Evolutionary conservation across 2,329 filamentous ascomycete species (phyloP).

Genomic region (Fusarium praegraminearum): DNA sequence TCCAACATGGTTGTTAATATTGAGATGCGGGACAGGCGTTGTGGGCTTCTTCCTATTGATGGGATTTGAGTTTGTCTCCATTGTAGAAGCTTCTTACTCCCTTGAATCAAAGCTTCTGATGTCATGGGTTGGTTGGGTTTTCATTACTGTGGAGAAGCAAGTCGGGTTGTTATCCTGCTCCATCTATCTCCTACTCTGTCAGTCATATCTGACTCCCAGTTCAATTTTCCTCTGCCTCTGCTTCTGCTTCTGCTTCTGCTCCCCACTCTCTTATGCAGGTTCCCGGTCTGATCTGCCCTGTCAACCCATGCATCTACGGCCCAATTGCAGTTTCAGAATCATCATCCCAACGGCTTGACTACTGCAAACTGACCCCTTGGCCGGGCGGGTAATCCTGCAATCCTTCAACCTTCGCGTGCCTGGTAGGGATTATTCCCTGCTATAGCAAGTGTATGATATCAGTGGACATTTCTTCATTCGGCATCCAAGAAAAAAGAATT

Average conservation of each 20-base stretch:
- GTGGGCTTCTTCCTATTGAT: not conserved
- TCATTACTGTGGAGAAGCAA: constrained; percentile 23
- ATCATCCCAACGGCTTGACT: constrained; percentile 22
- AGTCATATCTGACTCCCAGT: not conserved
- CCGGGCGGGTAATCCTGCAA: constrained; percentile 20
- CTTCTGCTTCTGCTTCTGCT: not conserved
- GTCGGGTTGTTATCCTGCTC: not conserved
- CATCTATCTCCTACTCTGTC: not conserved
- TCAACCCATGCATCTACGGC: constrained; percentile 20
- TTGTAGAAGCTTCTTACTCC: not conserved
- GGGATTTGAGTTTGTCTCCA: not conserved
- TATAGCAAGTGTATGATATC: constrained; percentile 20
- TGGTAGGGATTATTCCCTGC: constrained; percentile 15
- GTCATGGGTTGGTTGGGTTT: not conserved
- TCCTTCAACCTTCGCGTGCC: not conserved
- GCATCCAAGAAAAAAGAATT: constrained; percentile 4
- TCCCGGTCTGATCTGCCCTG: constrained; percentile 33
- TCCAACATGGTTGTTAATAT: not conserved
- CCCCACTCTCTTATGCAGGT: constrained; percentile 30
- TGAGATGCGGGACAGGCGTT: not conserved
- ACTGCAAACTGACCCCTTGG: constrained; percentile 16
- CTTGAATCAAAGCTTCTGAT: not conserved
- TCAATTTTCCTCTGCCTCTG: not conserved
- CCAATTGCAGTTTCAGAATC: constrained; percentile 36
- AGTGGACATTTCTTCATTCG: constrained; percentile 13